Conservation (phyloP, 2,329 filamentous ascomycete species). For the Pestalotiopsis sp. region DNA sequence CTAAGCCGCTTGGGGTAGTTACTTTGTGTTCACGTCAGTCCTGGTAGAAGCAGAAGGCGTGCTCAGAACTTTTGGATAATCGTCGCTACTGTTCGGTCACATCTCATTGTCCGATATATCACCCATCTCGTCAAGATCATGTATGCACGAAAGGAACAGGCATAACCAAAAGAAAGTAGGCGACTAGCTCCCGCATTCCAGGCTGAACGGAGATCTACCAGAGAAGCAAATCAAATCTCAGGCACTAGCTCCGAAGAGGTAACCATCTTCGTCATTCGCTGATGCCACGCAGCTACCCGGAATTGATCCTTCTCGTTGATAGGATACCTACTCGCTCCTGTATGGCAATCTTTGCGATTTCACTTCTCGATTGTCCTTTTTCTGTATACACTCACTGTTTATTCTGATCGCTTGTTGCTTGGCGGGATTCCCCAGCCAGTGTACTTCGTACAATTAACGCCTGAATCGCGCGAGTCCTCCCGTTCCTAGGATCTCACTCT, state of each 20-base stretch:
- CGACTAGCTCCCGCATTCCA: neutral
- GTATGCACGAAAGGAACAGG: neutral
- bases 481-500: neutral
- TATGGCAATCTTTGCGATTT: neutral
- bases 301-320: neutral
- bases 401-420: too few relatives aligned
- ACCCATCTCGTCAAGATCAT: neutral
- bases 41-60: too few relatives aligned
- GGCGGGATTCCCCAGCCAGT: too few relatives aligned
- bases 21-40: neutral
- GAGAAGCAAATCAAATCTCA: neutral
- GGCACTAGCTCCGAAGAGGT: neutral
- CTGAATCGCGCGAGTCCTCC: neutral
- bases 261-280: conserved; percentile 8
- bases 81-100: too few relatives aligned
- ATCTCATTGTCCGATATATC: neutral
- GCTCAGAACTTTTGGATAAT: too few relatives aligned
- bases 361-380: neutral
- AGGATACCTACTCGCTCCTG: neutral
- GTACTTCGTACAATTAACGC: neutral
- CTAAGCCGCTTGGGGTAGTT: neutral
- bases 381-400: too few relatives aligned
- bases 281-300: conserved; percentile 12
- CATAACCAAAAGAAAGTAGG: neutral
- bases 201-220: neutral